Conservation (phyloP, 495 filamentous ascomycete genomes). For the Trichoderma reesei region DNA sequence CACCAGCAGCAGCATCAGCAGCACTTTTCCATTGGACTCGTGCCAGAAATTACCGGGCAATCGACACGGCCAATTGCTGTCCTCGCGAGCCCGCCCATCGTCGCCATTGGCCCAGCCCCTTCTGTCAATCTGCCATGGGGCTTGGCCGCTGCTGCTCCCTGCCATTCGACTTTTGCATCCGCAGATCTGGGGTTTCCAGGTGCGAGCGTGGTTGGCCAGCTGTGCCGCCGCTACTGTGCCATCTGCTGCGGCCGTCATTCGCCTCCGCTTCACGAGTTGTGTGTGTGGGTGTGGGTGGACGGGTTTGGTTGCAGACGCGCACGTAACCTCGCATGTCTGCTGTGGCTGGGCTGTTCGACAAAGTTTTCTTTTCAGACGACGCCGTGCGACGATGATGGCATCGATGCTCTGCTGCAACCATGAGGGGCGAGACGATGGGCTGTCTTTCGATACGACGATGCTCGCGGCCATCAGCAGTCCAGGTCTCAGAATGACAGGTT, state of each 20-base stretch:
- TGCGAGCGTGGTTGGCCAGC: slow-evolving; percentile 2
- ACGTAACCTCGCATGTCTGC: slow-evolving; percentile 2
- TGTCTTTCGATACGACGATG: too few species aligned
- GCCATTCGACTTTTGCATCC: background rate
- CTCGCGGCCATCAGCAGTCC: too few species aligned
- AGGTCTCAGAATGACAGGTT: too few species aligned
- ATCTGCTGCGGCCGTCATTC: background rate
- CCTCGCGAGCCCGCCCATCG: background rate
- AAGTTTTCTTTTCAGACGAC: background rate
- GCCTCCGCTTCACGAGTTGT: background rate
- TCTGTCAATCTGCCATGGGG: background rate
- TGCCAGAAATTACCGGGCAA: background rate
- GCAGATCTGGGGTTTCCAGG: background rate
- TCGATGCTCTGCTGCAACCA: too few species aligned
- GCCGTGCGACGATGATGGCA: background rate
- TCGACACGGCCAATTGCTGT: background rate
- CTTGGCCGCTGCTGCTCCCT: background rate
- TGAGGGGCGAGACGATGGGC: too few species aligned
- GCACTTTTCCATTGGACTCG: background rate
- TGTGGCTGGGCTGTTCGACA: background rate
- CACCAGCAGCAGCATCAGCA: background rate
- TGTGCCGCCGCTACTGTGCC: background rate
- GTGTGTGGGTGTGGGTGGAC: background rate
- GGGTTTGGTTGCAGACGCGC: background rate
- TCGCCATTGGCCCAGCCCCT: background rate